A percentile compares a stretch with the other conserved stretches of the same genome.
Conservation (phyloP, 2,329 filamentous ascomycete species). For the Blastomyces parvus region DNA sequence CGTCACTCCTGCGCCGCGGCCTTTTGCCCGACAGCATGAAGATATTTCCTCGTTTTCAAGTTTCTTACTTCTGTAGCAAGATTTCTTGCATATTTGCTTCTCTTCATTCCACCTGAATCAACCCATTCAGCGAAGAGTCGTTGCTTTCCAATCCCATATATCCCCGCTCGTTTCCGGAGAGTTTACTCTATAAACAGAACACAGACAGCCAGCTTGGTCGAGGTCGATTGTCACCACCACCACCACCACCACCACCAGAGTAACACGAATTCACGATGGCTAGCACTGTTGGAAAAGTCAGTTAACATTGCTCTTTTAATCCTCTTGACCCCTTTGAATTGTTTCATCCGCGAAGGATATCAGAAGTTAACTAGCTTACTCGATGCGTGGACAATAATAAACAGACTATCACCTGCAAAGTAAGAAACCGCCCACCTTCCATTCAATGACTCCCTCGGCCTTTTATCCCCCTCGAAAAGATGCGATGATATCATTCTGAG, state of each 20-base stretch:
- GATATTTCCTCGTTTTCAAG: neutral
- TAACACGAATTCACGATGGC: slow-evolving; percentile 34
- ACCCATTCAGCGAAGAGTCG: neutral
- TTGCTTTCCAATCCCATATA: neutral
- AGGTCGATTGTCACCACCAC: neutral
- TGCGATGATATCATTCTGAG: neutral
- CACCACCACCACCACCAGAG: neutral
- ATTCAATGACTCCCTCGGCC: neutral
- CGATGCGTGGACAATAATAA: slow-evolving; percentile 4
- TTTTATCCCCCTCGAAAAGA: neutral
- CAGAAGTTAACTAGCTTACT: slow-evolving; percentile 9
- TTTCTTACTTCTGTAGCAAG: neutral
- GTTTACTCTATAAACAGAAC: neutral
- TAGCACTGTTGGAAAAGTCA: slow-evolving; percentile 49
- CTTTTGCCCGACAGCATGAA: neutral
- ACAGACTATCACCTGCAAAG: slow-evolving; percentile 87
- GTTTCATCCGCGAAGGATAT: slow-evolving; percentile 12
- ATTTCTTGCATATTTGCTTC: neutral
- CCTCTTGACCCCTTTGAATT: neutral
- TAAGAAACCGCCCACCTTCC: slow-evolving; percentile 21
- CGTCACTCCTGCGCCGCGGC: neutral
- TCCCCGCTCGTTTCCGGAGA: neutral
- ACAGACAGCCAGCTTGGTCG: no score
- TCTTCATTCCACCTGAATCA: neutral
- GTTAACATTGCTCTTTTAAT: slow-evolving; percentile 7